Evolutionary conservation across 1,284 basidiomycete genomes (phyloP).

Genomic region (Volvariella volvacea): DNA sequence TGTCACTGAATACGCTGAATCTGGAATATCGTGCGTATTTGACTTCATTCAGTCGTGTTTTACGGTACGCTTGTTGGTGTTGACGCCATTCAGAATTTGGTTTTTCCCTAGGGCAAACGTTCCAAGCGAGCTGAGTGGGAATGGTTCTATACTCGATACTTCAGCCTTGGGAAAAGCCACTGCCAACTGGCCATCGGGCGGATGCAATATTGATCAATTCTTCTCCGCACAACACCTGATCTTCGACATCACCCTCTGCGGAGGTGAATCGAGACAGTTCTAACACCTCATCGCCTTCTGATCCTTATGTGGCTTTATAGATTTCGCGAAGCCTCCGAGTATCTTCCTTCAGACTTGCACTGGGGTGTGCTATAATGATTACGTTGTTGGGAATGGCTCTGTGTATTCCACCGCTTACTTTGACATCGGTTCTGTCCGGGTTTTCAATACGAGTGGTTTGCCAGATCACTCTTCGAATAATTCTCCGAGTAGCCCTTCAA

Average conservation of each 20-base stretch:
- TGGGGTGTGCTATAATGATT: slow-evolving; percentile 67
- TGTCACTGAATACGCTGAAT: slow-evolving; percentile 61
- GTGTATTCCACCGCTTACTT: slow-evolving; percentile 72
- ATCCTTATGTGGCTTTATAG: slow-evolving; percentile 12
- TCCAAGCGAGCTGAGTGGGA: slow-evolving; percentile 47
- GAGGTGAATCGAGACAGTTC: slow-evolving; percentile 30
- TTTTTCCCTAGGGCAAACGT: slow-evolving; percentile 63
- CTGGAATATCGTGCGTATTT: slow-evolving; percentile 52
- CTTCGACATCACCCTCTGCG: slow-evolving; percentile 73
- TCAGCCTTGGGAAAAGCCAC: slow-evolving; percentile 58
- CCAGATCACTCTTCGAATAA: slow-evolving; percentile 2
- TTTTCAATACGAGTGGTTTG: slow-evolving; percentile 33
- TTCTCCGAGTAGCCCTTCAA: too few relatives aligned
- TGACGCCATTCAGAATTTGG: slow-evolving; percentile 54
- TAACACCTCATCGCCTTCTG: neutral
- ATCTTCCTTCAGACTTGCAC: slow-evolving; percentile 61
- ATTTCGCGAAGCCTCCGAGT: slow-evolving; percentile 41
- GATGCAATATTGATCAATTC: slow-evolving; percentile 53
- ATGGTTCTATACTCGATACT: slow-evolving; percentile 54
- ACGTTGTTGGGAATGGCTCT: slow-evolving; percentile 61
- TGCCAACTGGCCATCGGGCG: slow-evolving; percentile 57
- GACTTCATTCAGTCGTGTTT: slow-evolving; percentile 1
- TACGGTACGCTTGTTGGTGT: neutral
- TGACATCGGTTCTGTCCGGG: slow-evolving; percentile 57
- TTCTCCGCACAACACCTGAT: slow-evolving; percentile 65